Conservation (phyloP, 75 land plant genomes). For the Chamaecyparis obtusa region DNA sequence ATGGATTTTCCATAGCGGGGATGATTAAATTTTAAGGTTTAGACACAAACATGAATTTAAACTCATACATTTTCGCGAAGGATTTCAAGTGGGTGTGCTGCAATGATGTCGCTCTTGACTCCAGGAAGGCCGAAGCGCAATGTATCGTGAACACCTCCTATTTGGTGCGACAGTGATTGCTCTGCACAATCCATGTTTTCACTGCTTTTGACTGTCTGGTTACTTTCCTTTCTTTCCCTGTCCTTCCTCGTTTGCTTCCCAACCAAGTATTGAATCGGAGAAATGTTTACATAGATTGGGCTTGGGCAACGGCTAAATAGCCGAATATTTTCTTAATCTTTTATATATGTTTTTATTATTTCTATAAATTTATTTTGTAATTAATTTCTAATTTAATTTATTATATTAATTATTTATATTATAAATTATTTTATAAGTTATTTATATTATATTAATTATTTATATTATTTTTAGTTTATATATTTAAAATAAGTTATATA, state of each 20-base stretch:
- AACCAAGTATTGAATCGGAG: neutral
- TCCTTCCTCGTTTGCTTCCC: neutral
- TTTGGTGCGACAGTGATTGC: constrained; percentile 51
- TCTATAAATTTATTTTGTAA: too few relatives aligned
- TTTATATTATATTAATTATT: too few relatives aligned
- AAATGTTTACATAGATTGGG: neutral
- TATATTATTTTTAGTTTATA: too few relatives aligned
- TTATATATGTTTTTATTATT: too few relatives aligned
- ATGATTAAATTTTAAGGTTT: neutral
- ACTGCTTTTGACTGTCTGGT: neutral
- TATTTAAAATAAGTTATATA: too few relatives aligned
- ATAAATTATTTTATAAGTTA: too few relatives aligned
- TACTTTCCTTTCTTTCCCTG: neutral
- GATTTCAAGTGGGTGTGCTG: constrained; percentile 70
- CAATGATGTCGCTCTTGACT: constrained; percentile 71
- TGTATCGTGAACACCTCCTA: constrained; percentile 54
- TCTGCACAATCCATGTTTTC: neutral
- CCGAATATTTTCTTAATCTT: too few relatives aligned
- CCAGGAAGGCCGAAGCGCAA: constrained; percentile 77
- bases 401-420: too few relatives aligned
- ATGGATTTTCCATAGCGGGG: neutral
- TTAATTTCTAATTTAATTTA: too few relatives aligned
- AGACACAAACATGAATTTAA: neutral
- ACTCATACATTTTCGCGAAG: constrained; percentile 49
- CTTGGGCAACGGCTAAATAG: neutral